Conservation (phyloP, 1,284 basidiomycete genomes). For the Papiliotrema flavescens region DNA sequence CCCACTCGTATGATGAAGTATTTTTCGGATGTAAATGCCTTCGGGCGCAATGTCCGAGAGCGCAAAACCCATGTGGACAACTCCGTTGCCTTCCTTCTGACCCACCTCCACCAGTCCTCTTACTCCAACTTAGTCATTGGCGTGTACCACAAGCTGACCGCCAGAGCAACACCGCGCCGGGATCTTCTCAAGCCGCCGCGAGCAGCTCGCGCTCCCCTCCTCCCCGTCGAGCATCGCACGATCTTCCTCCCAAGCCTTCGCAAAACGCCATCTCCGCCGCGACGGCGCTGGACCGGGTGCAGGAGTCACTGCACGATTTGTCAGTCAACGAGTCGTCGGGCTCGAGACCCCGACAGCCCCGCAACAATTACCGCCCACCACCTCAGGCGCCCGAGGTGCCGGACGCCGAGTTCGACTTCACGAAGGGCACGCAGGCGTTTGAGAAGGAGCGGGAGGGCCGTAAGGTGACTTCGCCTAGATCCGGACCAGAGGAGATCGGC, state of each 20-base stretch:
- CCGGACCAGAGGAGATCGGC: slow-evolving; percentile 5
- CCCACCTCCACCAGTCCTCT: not conserved
- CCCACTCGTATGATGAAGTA: slow-evolving; percentile 43
- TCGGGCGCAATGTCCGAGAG: slow-evolving; percentile 45
- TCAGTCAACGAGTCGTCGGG: slow-evolving; percentile 12
- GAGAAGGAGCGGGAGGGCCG: slow-evolving; percentile 33
- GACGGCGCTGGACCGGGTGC: slow-evolving; percentile 39
- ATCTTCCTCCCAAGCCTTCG: slow-evolving; percentile 31
- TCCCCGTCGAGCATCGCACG: slow-evolving; percentile 6
- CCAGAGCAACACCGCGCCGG: slow-evolving; percentile 12
- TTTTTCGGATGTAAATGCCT: slow-evolving; percentile 46
- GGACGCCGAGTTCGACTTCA: slow-evolving; percentile 44
- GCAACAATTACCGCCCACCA: slow-evolving; percentile 9
- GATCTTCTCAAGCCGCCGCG: slow-evolving; percentile 2
- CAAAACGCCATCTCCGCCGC: slow-evolving; percentile 27
- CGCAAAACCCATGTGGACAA: slow-evolving; percentile 49
- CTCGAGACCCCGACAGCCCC: slow-evolving; percentile 5
- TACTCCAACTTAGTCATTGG: not conserved
- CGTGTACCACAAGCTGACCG: not conserved
- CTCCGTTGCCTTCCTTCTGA: slow-evolving; percentile 52
- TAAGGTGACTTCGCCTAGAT: slow-evolving; percentile 1
- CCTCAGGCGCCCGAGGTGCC: slow-evolving; percentile 34
- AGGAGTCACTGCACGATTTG: slow-evolving; percentile 37
- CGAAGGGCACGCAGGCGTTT: slow-evolving; percentile 34
- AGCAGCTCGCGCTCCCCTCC: slow-evolving; percentile 6